Evolutionary conservation across 768 basidiomycete genomes (phyloP), one percentile per base, ranked within the genome.

Genomic region (Kwoniella newhampshirensis): DNA sequence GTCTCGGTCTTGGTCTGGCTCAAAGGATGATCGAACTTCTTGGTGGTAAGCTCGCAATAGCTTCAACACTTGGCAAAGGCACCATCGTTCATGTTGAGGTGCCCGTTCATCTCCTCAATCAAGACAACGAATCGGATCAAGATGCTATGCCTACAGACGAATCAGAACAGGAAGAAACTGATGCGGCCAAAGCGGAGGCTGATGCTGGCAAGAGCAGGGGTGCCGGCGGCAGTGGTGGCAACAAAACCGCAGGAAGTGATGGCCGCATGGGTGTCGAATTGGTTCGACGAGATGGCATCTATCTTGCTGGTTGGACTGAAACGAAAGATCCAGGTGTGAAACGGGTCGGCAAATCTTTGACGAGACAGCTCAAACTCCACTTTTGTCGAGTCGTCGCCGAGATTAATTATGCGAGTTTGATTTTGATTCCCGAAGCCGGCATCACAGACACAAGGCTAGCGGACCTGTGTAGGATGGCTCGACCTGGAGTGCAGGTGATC

Each of bases 21-120:
- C 67, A 71, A 25, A 52, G 74, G 2, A 72, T 72, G 66, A 66
- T 75, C 21, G 70, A 75, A 26, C 50, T 75, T 3, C 65, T 75
- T 11, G 74, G 71, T n/a, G 74, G 74, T 2, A 70, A 65, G 39
- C 35, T 75, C 4, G 66, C 68, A 4, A 71, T 75, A 32, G 56
- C 65, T 4, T 70, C 71, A 1, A 57, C 64, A 3, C 47, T 59
- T 1, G 59, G 62, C 23, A 62, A 67, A 45, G 74, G 74, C 15
- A 73, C 71, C 11, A 21, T 67, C 20, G 70, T 69, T 18, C 65
- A 70, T 18, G 51, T 75, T 39, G 74, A 75, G 49, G 39, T 71
- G 0, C 70, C 71, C 1, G 51, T 75, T 9, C 66, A 65, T 27
- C 59, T 70, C 2, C 52, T 68, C 5, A 68, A 66, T 47, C 41